These are phyloP conservation scores for Iberis pinnata DNA, from an alignment of 345 rosid species.

Conservation along the genomic window DNA sequence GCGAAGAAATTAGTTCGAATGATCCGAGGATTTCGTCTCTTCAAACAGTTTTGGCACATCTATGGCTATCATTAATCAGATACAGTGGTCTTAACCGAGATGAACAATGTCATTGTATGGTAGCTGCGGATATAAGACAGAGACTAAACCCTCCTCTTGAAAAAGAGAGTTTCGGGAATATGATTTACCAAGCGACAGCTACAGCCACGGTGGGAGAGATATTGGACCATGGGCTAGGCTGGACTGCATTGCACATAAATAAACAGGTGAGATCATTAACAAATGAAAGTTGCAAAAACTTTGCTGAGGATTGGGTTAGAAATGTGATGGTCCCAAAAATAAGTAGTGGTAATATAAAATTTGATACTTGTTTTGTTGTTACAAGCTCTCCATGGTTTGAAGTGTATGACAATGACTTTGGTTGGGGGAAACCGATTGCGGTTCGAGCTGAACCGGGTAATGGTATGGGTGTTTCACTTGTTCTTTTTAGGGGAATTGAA, in stretches of 20 bases:
- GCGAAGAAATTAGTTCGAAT: slow-evolving; percentile 16
- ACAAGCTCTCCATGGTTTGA: slow-evolving; percentile 35
- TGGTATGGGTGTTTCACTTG: neutral
- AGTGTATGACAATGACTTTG: slow-evolving; percentile 34
- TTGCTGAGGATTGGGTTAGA: slow-evolving; percentile 11
- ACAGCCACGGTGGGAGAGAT: slow-evolving; percentile 2
- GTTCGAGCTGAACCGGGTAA: slow-evolving; percentile 8
- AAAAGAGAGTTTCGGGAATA: slow-evolving; percentile 35
- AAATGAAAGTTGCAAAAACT: neutral
- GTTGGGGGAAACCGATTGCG: slow-evolving; percentile 31
- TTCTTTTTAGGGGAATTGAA: neutral
- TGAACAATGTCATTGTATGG: neutral
- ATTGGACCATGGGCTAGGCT: neutral
- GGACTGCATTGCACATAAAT: slow-evolving; percentile 1
- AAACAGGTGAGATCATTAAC: neutral
- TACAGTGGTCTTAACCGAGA: slow-evolving; percentile 5
- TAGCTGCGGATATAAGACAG: slow-evolving; percentile 20
- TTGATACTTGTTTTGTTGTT: neutral
- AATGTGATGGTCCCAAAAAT: neutral
- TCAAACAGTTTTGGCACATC: slow-evolving; percentile 37
- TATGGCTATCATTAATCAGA: slow-evolving; percentile 30
- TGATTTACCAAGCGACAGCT: neutral
- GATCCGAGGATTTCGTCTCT: slow-evolving; percentile 30
- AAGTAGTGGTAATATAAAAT: neutral
- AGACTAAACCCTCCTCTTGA: slow-evolving; percentile 29